phyloP scores from a whole-genome alignment of 345 rosid genomes.

The Limnanthes douglasii region DNA sequence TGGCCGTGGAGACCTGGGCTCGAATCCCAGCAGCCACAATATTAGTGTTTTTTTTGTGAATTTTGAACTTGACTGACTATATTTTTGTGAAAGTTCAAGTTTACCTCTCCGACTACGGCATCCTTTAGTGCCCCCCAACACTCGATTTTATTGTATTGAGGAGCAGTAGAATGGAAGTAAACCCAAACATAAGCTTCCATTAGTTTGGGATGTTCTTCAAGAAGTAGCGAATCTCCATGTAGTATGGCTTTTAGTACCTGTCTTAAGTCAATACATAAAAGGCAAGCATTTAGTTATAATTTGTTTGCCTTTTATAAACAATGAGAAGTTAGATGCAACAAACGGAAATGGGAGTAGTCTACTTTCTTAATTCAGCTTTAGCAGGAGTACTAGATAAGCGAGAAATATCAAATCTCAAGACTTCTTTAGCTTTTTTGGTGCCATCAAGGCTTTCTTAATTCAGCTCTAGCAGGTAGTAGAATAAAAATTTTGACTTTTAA shows the following conservation, averaged over 20 bases:
- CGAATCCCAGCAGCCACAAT: conserved; percentile 4
- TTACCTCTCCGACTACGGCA: conserved; percentile 39
- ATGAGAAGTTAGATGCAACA: neutral
- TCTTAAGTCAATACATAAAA: conserved; percentile 3
- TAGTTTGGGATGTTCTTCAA: conserved; percentile 56
- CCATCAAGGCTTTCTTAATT: too few species aligned
- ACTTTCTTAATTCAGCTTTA: too few species aligned
- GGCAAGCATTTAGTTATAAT: neutral
- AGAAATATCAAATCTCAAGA: too few species aligned
- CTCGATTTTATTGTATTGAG: conserved; percentile 53
- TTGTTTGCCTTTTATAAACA: conserved; percentile 1
- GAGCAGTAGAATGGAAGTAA: conserved; percentile 70
- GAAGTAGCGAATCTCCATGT: conserved; percentile 65
- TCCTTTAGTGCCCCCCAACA: conserved; percentile 82
- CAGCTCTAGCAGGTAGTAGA: too few species aligned
- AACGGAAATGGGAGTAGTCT: neutral
- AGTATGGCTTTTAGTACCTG: conserved; percentile 73
- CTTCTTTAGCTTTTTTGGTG: too few species aligned
- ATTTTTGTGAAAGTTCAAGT: neutral
- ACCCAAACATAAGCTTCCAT: conserved; percentile 59
- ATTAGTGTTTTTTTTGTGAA: neutral
- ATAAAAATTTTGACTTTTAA: too few species aligned
- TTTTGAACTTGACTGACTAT: too few species aligned
- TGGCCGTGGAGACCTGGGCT: conserved; percentile 93
- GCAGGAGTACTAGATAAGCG: too few species aligned